Conservation (phyloP, 768 basidiomycete genomes). For the Boletus tomentosulus region DNA sequence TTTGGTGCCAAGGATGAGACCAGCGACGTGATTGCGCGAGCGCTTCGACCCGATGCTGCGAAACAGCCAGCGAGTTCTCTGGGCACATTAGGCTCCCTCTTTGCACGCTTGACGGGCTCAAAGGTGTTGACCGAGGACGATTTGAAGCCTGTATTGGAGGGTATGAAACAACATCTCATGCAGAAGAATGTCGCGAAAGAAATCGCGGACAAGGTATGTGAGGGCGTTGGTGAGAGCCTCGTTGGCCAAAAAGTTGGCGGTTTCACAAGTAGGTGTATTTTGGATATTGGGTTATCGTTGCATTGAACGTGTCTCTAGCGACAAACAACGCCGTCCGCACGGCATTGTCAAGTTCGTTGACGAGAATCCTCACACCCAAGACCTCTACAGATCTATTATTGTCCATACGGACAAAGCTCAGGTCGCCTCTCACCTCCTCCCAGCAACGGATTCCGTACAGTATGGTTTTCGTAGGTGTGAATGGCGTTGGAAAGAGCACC, state of each 20-base stretch:
- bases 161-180: conserved; percentile 98
- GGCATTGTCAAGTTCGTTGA: conserved; percentile 83
- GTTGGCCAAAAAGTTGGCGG: conserved; percentile 89
- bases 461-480: conserved; percentile 96
- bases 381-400: conserved; percentile 92
- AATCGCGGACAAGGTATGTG: conserved; percentile 91
- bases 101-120: conserved; percentile 80
- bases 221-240: conserved; percentile 85
- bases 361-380: conserved; percentile 92
- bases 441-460: conserved; percentile 84
- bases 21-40: conserved; percentile 55
- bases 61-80: conserved; percentile 42
- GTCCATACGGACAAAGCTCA: conserved; percentile 86
- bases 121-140: conserved; percentile 81
- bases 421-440: conserved; percentile 66
- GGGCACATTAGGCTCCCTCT: conserved; percentile 70
- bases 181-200: conserved; percentile 97
- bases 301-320: conserved; percentile 42
- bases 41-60: conserved; percentile 44
- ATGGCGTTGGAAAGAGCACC: conserved; percentile 98
- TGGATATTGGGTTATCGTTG: neutral
- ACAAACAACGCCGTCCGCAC: conserved; percentile 78
- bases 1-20: conserved; percentile 47
- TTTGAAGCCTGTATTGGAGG: conserved; percentile 80
- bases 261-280: conserved; percentile 66